phyloP scores from a whole-genome alignment of 2,329 filamentous ascomycete genomes.

The Stemphylium beticola region DNA sequence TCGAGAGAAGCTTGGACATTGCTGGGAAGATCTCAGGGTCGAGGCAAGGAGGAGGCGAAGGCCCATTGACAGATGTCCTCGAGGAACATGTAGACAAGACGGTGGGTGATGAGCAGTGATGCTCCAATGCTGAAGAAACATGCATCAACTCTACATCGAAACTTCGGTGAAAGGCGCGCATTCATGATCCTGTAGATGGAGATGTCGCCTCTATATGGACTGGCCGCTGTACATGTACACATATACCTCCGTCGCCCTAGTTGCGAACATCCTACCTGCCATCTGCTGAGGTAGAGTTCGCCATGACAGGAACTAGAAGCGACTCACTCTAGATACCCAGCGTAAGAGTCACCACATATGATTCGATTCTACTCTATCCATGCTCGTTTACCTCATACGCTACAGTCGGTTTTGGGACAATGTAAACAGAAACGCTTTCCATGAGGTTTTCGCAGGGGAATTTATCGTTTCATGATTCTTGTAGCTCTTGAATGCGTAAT shows the following conservation, averaged over 20 bases:
- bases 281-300: neutral
- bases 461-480: no score
- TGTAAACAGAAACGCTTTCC: no score
- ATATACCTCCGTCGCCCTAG: neutral
- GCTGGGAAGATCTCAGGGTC: slow-evolving; percentile 41
- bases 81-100: slow-evolving; percentile 8
- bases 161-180: neutral
- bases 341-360: no score
- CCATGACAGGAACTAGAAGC: no score
- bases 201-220: neutral
- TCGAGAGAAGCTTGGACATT: slow-evolving; percentile 45
- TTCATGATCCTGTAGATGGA: neutral
- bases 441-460: no score
- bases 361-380: no score
- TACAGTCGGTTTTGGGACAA: no score
- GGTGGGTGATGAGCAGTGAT: slow-evolving; percentile 9
- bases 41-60: slow-evolving; percentile 18
- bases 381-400: no score
- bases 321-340: no score
- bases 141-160: neutral
- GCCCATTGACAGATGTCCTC: slow-evolving; percentile 5
- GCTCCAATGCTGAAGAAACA: neutral
- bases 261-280: neutral
- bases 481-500: no score
- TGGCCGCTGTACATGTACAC: neutral